Evolutionary conservation across 1,284 basidiomycete genomes (phyloP).

Genomic region (Tranzscheliella williamsii): DNA sequence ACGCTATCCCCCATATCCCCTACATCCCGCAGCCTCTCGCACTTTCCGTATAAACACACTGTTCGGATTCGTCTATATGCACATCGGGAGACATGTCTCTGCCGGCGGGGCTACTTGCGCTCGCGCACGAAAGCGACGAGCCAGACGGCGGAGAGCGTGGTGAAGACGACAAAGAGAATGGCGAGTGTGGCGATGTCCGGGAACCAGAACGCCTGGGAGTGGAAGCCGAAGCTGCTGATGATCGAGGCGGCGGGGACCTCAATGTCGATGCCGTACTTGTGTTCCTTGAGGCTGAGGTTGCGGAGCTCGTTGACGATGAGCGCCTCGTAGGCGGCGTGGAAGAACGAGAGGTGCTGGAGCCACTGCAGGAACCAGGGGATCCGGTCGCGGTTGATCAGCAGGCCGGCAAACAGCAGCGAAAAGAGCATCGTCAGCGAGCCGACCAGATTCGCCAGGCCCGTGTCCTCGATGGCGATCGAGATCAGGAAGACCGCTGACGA

Average conservation of each 20-base stretch:
- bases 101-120: slow-evolving; percentile 41
- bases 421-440: slow-evolving; percentile 92
- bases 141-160: slow-evolving; percentile 10
- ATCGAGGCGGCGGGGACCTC: slow-evolving; percentile 47
- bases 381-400: slow-evolving; percentile 89
- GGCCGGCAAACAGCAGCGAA: slow-evolving; percentile 89
- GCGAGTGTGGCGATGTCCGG: slow-evolving; percentile 38
- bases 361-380: slow-evolving; percentile 75
- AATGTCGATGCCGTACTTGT: slow-evolving; percentile 50
- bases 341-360: slow-evolving; percentile 90
- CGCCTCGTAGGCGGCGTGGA: slow-evolving; percentile 97
- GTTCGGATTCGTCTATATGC: too few relatives aligned
- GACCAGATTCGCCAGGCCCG: slow-evolving; percentile 85
- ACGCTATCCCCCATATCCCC: too few relatives aligned
- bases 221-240: slow-evolving; percentile 44
- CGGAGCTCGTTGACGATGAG: slow-evolving; percentile 91
- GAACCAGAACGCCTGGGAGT: slow-evolving; percentile 45
- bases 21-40: too few relatives aligned
- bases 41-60: too few relatives aligned
- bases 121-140: slow-evolving; percentile 41
- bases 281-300: slow-evolving; percentile 86
- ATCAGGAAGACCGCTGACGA: slow-evolving; percentile 87
- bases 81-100: too few relatives aligned
- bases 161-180: slow-evolving; percentile 25
- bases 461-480: slow-evolving; percentile 81